Percentiles rank a stretch among this genome's conserved stretches.
Evolutionary conservation across 768 basidiomycete species (phyloP).

Genomic region (Tylopilus sp.): DNA sequence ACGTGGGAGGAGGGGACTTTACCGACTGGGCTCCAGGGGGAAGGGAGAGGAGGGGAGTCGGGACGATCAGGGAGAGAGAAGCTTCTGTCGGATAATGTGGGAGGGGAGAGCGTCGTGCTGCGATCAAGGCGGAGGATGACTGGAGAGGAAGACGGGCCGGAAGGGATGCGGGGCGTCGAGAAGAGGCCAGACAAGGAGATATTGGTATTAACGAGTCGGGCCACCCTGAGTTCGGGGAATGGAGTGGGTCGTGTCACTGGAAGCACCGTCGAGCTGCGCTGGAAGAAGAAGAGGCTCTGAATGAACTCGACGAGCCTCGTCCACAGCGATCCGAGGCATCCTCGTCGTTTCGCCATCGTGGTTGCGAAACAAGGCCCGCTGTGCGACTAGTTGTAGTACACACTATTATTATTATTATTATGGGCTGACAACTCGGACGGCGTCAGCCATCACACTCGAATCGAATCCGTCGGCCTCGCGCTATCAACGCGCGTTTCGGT

Average conservation of each 20-base stretch:
- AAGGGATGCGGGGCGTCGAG: too few species aligned
- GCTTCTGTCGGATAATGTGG: slow-evolving; percentile 25
- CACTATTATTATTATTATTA: too few species aligned
- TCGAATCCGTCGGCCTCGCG: neutral
- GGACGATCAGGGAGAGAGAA: slow-evolving; percentile 14
- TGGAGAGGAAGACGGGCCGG: too few species aligned
- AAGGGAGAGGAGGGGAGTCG: slow-evolving; percentile 18
- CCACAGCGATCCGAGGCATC: slow-evolving; percentile 19
- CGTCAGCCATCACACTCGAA: too few species aligned
- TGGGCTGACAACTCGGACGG: too few species aligned
- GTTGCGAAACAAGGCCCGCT: neutral
- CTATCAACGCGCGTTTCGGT: slow-evolving; percentile 2
- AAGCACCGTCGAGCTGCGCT: neutral
- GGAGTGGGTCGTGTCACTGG: slow-evolving; percentile 2
- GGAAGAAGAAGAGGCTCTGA: slow-evolving; percentile 2
- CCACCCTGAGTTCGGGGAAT: neutral
- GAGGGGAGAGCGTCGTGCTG: too few species aligned
- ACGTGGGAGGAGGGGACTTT: slow-evolving; percentile 6
- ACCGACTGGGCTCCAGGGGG: slow-evolving; percentile 30
- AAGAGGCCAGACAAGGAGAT: too few species aligned
- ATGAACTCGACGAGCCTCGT: slow-evolving; percentile 9
- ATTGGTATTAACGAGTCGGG: too few species aligned
- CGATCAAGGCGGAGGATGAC: too few species aligned
- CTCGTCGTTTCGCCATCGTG: neutral
- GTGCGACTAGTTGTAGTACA: too few species aligned